Evolutionary conservation across 495 filamentous ascomycete genomes (phyloP).

Genomic region (Xylaria telfairii): DNA sequence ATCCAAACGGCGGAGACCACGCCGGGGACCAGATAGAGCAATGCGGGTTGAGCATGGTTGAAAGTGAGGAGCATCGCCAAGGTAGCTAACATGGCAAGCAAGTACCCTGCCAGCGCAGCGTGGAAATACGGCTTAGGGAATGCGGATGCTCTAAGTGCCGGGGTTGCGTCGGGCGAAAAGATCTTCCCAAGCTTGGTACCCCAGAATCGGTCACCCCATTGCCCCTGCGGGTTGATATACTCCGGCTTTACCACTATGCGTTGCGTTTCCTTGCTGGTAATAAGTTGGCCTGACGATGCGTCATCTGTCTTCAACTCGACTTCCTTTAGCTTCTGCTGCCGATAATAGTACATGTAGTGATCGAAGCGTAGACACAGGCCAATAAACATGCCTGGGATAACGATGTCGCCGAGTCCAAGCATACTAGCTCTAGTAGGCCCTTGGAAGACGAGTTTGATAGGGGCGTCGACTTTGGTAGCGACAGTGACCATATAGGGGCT

Average conservation of each 20-base stretch:
- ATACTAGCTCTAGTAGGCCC: constrained; percentile 73
- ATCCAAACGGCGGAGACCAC: constrained; percentile 78
- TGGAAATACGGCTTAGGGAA: constrained; percentile 93
- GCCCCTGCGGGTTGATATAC: constrained; percentile 63
- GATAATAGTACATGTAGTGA: constrained; percentile 79
- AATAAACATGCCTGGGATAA: constrained; percentile 93
- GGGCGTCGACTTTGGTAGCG: constrained; percentile 86
- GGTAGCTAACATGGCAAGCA: constrained; percentile 78
- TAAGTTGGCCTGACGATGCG: constrained; percentile 42
- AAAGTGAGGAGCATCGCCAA: constrained; percentile 77
- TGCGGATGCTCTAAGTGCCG: constrained; percentile 48
- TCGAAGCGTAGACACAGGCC: constrained; percentile 89
- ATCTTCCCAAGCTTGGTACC: constrained; percentile 46
- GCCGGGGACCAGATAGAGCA: constrained; percentile 91
- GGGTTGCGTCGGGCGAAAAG: constrained; percentile 47
- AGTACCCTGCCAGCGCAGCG: constrained; percentile 78
- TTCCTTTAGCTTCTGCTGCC: constrained; percentile 44
- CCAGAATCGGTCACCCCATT: constrained; percentile 92
- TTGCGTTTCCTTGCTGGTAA: constrained; percentile 37
- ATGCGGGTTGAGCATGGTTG: constrained; percentile 84
- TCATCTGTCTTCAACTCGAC: constrained; percentile 45
- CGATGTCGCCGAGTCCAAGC: constrained; percentile 92
- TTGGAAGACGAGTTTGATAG: constrained; percentile 91
- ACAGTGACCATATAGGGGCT: constrained; percentile 94
- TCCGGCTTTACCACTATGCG: constrained; percentile 59